phyloP scores from a whole-genome alignment of 805 yeast genomes.

The Lipomyces sp. region DNA sequence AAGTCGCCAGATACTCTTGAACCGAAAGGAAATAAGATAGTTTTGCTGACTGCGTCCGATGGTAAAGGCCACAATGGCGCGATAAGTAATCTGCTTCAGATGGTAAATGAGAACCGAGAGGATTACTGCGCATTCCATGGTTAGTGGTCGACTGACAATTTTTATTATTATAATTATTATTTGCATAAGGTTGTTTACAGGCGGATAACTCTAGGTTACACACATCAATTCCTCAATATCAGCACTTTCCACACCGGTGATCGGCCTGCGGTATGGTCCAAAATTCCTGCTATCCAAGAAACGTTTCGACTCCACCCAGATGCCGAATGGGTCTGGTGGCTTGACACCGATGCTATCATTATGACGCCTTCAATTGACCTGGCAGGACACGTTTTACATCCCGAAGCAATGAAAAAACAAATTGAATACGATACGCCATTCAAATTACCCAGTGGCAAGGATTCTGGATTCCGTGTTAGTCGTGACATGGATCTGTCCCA shows the following conservation, averaged over 20 bases:
- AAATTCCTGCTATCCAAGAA: constrained; percentile 45
- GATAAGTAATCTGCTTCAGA: constrained; percentile 16
- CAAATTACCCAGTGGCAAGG: constrained; percentile 25
- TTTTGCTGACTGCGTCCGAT: constrained; percentile 35
- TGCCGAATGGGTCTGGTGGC: constrained; percentile 50
- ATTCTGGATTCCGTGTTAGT: constrained; percentile 22
- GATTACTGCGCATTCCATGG: constrained; percentile 42
- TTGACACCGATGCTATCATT: constrained; percentile 47
- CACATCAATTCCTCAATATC: constrained; percentile 41
- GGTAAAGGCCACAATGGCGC: constrained; percentile 28
- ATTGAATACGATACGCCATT: constrained; percentile 36
- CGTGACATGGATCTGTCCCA: constrained; percentile 15
- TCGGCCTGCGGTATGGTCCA: constrained; percentile 42
- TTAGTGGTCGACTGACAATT: background rate
- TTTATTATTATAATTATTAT: background rate
- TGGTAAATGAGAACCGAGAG: constrained; percentile 40
- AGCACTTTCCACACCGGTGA: constrained; percentile 33
- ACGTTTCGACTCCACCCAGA: constrained; percentile 44
- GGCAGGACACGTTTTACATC: constrained; percentile 41
- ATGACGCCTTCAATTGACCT: constrained; percentile 44
- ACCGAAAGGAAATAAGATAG: constrained; percentile 32
- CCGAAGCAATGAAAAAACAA: constrained; percentile 39
- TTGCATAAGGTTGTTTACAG: background rate
- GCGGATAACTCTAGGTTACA: constrained; percentile 34
- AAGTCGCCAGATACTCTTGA: constrained; percentile 12